Percentiles rank a stretch among this genome's conserved stretches.
phyloP scores from a whole-genome alignment of 2,329 filamentous ascomycete species.

The Zasmidium citrigriseum region DNA sequence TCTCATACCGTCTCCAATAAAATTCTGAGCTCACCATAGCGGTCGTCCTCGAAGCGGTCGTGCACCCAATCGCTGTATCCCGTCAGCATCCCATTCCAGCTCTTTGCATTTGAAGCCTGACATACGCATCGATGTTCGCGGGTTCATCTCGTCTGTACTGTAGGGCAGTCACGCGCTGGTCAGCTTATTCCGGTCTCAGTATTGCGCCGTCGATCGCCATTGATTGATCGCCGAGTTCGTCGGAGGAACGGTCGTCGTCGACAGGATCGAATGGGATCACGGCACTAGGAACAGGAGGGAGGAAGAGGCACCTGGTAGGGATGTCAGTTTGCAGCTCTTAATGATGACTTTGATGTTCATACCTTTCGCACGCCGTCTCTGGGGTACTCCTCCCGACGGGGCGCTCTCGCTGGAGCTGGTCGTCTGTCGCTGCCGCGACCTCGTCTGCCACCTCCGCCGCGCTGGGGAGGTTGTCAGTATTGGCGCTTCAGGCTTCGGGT shows the following conservation, averaged over 20 bases:
- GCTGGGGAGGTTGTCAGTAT: conserved; percentile 19
- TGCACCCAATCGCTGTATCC: conserved; percentile 82
- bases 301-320: conserved; percentile 43
- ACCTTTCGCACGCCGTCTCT: conserved; percentile 93
- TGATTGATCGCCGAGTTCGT: conserved; percentile 24
- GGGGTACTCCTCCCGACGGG: conserved; percentile 59
- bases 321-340: conserved; percentile 7
- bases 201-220: conserved; percentile 21
- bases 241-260: conserved; percentile 16
- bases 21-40: conserved; percentile 21
- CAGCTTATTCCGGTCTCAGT: conserved; percentile 31
- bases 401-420: conserved; percentile 67
- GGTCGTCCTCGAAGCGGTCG: conserved; percentile 38
- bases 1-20: not conserved
- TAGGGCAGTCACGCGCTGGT: conserved; percentile 37
- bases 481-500: not conserved
- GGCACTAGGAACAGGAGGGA: conserved; percentile 41
- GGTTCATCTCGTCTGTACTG: conserved; percentile 35
- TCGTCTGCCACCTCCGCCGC: conserved; percentile 28
- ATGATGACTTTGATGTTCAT: conserved; percentile 14
- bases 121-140: conserved; percentile 68
- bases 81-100: conserved; percentile 18
- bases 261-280: conserved; percentile 20
- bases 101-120: conserved; percentile 4
- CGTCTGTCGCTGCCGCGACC: conserved; percentile 25